Percentiles rank a stretch among this genome's conserved stretches.
phyloP scores from a whole-genome alignment of 139 green algal genomes.

The Desmodesmus armatus region DNA sequence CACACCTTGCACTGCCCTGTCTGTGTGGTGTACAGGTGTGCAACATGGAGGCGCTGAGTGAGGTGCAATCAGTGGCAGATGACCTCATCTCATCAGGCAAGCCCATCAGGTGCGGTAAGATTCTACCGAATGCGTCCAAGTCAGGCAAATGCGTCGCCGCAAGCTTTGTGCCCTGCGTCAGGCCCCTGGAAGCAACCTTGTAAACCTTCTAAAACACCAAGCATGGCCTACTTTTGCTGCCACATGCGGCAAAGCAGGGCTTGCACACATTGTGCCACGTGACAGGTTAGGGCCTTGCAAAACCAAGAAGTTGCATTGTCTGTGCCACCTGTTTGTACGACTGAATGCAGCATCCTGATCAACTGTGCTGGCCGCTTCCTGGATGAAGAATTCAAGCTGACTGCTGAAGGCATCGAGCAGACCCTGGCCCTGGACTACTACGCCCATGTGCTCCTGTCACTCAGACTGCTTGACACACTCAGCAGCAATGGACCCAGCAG shows the following conservation, averaged over 20 bases:
- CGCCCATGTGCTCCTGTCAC: constrained; percentile 3
- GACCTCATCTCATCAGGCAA: constrained; percentile 3
- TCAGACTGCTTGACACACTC: constrained; percentile 36
- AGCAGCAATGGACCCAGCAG: constrained; percentile 9
- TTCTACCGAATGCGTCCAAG: no score
- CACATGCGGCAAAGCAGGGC: neutral
- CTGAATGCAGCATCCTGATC: no score
- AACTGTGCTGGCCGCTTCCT: constrained; percentile 37
- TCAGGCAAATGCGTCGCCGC: no score
- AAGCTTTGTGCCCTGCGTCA: no score
- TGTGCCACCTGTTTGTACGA: no score
- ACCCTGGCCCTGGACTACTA: constrained; percentile 42
- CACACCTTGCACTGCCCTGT: neutral
- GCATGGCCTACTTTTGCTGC: neutral
- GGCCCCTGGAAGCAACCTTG: no score
- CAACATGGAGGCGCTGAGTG: constrained; percentile 37
- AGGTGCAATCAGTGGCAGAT: constrained; percentile 13
- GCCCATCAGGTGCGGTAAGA: no score
- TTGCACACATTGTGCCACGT: no score
- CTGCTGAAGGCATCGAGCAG: constrained; percentile 41
- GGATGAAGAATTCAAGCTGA: constrained; percentile 9
- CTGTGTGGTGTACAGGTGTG: constrained; percentile 14
- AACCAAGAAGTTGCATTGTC: no score
- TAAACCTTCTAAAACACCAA: no score
- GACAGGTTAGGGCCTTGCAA: no score